Evolutionary conservation across 495 filamentous ascomycete genomes (phyloP).

Genomic region (Daldinia loculata): DNA sequence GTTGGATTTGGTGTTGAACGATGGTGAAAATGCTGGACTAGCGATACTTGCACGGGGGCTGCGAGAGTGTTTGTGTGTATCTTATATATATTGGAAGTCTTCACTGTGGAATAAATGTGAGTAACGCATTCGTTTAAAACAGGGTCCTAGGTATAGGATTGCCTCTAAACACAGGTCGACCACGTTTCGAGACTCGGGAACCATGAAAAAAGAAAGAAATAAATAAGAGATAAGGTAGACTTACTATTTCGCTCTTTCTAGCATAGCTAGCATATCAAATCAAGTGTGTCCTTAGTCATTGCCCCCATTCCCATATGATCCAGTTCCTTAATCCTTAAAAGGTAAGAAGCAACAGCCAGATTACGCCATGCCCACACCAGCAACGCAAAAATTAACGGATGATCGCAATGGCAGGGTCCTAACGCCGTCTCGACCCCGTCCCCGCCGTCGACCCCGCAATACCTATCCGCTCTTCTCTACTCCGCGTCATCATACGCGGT

Average conservation of each 20-base stretch:
- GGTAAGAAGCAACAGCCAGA: neutral
- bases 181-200: neutral
- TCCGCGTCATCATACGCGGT: slow-evolving; percentile 46
- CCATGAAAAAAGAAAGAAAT: neutral
- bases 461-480: slow-evolving; percentile 50
- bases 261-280: neutral
- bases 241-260: neutral
- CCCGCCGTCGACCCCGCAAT: slow-evolving; percentile 34
- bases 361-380: neutral
- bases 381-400: neutral
- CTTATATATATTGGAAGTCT: neutral
- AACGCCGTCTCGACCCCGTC: slow-evolving; percentile 37
- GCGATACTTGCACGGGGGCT: neutral
- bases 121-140: neutral
- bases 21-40: neutral
- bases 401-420: slow-evolving; percentile 8
- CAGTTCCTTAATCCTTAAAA: neutral
- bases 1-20: neutral
- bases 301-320: neutral
- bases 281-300: neutral
- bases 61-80: neutral
- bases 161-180: neutral
- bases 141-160: neutral
- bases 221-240: neutral
- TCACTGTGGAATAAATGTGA: neutral